Percentiles rank a stretch among this genome's conserved stretches.
Conservation (phyloP, 805 yeast genomes). For the Ogataea thermomethanolica region DNA sequence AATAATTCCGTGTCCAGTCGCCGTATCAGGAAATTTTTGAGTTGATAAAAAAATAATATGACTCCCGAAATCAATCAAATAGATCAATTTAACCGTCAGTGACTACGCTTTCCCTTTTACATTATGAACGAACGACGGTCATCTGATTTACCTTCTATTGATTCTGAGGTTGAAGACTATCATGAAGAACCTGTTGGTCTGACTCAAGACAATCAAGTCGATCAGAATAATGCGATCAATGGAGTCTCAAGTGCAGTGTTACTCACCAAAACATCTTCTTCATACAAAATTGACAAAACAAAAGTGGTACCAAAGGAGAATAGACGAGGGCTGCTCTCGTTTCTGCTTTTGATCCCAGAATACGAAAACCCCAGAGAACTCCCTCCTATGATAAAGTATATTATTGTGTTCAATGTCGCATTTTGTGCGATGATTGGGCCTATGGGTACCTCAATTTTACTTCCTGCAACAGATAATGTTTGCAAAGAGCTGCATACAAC, state of each 20-base stretch:
- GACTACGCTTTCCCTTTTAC: background rate
- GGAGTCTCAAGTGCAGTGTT: background rate
- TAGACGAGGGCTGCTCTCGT: constrained; percentile 58
- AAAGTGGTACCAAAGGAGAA: constrained; percentile 36
- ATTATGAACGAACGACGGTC: constrained; percentile 3
- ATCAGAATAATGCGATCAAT: background rate
- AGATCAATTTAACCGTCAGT: too few relatives aligned
- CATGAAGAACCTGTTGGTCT: constrained; percentile 3
- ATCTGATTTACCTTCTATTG: constrained; percentile 3
- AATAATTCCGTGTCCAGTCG: constrained; percentile 11
- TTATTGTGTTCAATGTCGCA: constrained; percentile 65
- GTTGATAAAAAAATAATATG: constrained; percentile 13
- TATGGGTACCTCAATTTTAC: constrained; percentile 81
- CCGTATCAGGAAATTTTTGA: constrained; percentile 20
- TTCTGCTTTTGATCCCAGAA: constrained; percentile 58
- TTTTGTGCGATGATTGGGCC: constrained; percentile 79
- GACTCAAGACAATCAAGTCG: background rate
- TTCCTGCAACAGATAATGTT: constrained; percentile 71
- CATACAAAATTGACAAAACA: constrained; percentile 25
- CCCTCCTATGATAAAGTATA: constrained; percentile 45
- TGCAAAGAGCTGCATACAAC: constrained; percentile 52
- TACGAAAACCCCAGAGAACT: constrained; percentile 68
- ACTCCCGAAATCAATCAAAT: too few relatives aligned
- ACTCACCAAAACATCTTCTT: constrained; percentile 15
- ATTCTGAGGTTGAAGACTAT: background rate